These are phyloP conservation scores for Coniosporium apollinis DNA, from an alignment of 495 filamentous ascomycete species.

Conservation along the genomic window DNA sequence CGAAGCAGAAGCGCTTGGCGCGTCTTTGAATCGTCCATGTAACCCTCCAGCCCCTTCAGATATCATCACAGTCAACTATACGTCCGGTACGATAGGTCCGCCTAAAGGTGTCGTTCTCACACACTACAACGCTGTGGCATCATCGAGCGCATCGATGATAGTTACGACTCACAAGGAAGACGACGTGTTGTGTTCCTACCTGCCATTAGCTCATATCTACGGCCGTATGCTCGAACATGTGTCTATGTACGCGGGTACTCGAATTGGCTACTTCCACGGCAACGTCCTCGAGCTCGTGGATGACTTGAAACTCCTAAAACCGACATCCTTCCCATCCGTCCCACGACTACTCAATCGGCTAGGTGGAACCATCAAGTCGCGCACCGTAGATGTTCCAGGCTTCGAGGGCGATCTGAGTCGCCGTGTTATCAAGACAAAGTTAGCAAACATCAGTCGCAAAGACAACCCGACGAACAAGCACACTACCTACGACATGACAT, in stretches of 20 bases:
- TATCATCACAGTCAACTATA: constrained; percentile 3
- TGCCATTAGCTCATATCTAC: not conserved
- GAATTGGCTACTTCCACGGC: not conserved
- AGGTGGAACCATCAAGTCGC: not conserved
- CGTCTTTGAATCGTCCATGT: not conserved
- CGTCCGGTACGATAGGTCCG: not conserved
- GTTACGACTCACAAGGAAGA: not conserved
- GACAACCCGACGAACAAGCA: not conserved
- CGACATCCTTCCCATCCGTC: not conserved
- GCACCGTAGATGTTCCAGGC: too few species aligned
- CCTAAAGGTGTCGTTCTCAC: constrained; percentile 4
- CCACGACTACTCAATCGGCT: not conserved
- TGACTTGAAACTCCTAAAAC: not conserved
- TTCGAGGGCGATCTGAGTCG: not conserved
- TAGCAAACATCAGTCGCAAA: not conserved
- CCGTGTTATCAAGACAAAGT: not conserved
- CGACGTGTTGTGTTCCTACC: not conserved
- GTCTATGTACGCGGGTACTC: not conserved
- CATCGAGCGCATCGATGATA: not conserved
- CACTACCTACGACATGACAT: not conserved
- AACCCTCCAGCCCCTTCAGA: not conserved
- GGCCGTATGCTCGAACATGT: not conserved
- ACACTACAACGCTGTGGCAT: constrained; percentile 2
- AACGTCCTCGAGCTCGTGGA: not conserved
- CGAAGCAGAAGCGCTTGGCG: constrained; percentile 1